Percentiles rank a stretch among this genome's conserved stretches.
These are phyloP conservation scores for cucumber (Cucumis sativus) DNA, from an alignment of 306 rosid species.

Conservation along the genomic window Cucumber_9930_V3 NC_026658.2:23699001-23699500, in stretches of 20 bases:
- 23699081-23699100: conserved; percentile 11
- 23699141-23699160: conserved; percentile 9
- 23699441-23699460: neutral
- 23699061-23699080: conserved; percentile 23
- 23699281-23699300: conserved; percentile 48
- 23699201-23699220: conserved; percentile 46
- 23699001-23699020: conserved; percentile 29
- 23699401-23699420: neutral
- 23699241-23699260: conserved; percentile 19
- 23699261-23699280: conserved; percentile 71
- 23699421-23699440: neutral
- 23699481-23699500: neutral
- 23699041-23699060: conserved; percentile 29
- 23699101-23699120: conserved; percentile 25
- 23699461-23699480: neutral
- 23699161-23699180: conserved; percentile 3
- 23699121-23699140: conserved; percentile 42
- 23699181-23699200: neutral
- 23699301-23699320: neutral
- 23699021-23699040: conserved; percentile 60
- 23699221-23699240: conserved; percentile 33
- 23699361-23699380: neutral
- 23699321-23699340: neutral
- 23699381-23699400: neutral
- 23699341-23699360: neutral